Base-by-base conservation (phyloP, 805 yeast species). In the Candida quercuum region DNA sequence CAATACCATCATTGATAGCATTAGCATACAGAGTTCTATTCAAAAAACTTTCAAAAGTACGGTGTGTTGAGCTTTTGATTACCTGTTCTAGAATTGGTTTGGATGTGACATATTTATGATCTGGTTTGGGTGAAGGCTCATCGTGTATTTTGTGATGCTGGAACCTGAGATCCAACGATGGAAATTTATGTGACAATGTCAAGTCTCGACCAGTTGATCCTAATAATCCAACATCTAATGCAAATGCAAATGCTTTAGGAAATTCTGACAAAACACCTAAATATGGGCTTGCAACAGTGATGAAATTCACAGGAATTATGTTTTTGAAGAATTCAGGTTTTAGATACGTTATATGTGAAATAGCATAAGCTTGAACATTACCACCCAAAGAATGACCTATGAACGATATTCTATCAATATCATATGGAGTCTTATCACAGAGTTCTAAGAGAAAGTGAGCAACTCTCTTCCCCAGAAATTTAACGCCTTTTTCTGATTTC, bases 301-400 rank as follows among this genome's bases (percentile, higher is more conserved):
- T 71, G 51, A 88, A 86, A 56, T 87, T 85, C 15, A 80, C 70
- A 0, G 97, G 96, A 44, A 72, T 68, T 12, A 83, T 67, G 12
- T 63, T 60, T 13, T 72, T 57, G 53, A 91, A 88, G 47, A 88
- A 77, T 49, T 76, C 71, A 0, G 96, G 94, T 42, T 78, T 69
- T 40, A 74, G 56, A 8, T 63, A 56, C 12, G 69, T 39, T 5
- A 93, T 71, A 54, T 87, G 83, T 3, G 91, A 93, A 28, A 93
- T 67, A 1, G 98, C 95, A 69, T 85, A 91, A 0, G 95, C 78
- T 62, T 91, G 97, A 9, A 84, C 84, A 14, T 86, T 74, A 0
- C 99, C 99, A 14, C 99, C 99, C 19, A 93, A 64, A 0, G 98
- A 91, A 60, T 93, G 99, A 2, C 93, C 95, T 16, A 93, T 66